These are phyloP conservation scores for Hypoxylon rickii DNA, from an alignment of 495 filamentous ascomycete genomes.

Conservation along the genomic window DNA sequence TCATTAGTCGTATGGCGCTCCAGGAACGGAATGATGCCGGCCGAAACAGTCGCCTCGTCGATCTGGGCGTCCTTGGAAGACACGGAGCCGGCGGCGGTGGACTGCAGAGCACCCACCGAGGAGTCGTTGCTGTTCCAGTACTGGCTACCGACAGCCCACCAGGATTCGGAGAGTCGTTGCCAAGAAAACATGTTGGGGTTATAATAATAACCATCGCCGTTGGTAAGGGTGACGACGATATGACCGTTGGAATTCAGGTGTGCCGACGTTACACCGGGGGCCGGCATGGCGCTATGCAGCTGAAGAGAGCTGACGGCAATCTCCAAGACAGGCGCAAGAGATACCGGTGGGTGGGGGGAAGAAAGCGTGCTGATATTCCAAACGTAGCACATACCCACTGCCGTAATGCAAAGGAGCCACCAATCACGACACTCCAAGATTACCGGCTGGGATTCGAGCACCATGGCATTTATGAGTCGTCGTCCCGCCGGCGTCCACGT, in stretches of 20 bases:
- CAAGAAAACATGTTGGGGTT: conserved; percentile 81
- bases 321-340: conserved; percentile 87
- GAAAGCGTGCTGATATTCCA: conserved; percentile 90
- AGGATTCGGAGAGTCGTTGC: conserved; percentile 91
- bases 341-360: conserved; percentile 86
- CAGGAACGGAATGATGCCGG: conserved; percentile 88
- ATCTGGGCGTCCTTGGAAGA: conserved; percentile 41
- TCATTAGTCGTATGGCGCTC: conserved; percentile 95
- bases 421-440: conserved; percentile 87
- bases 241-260: conserved; percentile 84
- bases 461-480: conserved; percentile 76
- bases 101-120: conserved; percentile 75
- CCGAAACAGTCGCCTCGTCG: conserved; percentile 70
- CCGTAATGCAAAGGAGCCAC: conserved; percentile 86
- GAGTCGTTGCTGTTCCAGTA: conserved; percentile 98
- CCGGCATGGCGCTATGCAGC: conserved; percentile 69
- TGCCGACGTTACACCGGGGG: conserved; percentile 84
- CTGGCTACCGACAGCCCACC: conserved; percentile 98
- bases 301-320: conserved; percentile 70
- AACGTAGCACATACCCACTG: conserved; percentile 87
- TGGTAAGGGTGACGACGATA: conserved; percentile 82
- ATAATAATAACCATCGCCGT: conserved; percentile 92
- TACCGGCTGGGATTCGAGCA: conserved; percentile 90
- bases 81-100: conserved; percentile 62
- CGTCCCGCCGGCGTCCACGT: conserved; percentile 95